These are phyloP conservation scores for Blastocystis sp. DNA, from an alignment of 352 stramenopile species.

Conservation along the genomic window DNA sequence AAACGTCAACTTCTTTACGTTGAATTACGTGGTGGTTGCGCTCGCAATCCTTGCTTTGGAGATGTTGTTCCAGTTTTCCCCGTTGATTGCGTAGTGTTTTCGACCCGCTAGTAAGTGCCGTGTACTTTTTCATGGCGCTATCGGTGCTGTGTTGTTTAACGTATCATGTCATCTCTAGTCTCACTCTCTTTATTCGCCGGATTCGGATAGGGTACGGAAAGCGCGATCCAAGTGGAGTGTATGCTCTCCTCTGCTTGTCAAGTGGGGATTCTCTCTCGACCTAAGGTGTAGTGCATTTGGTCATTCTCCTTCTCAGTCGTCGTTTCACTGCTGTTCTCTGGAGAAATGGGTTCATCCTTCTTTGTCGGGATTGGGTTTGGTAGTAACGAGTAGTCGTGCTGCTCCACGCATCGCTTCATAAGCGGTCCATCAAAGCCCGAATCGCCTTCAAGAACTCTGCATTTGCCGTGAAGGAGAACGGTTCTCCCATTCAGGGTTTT, in stretches of 20 bases:
- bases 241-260: not conserved
- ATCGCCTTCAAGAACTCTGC: constrained; percentile 30
- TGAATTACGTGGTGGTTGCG: constrained; percentile 19
- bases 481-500: not conserved
- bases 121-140: constrained; percentile 8
- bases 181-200: not conserved
- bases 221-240: not conserved
- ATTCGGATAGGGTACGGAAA: not conserved
- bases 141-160: not conserved
- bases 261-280: not conserved
- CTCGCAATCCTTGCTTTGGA: not conserved
- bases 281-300: not conserved
- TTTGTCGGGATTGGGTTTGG: not conserved
- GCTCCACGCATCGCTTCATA: not conserved
- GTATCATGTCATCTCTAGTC: not conserved
- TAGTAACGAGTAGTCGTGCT: not conserved
- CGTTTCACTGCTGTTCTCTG: not conserved
- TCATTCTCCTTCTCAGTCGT: not conserved
- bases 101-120: not conserved
- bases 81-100: not conserved
- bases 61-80: not conserved
- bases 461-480: not conserved
- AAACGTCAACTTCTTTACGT: constrained; percentile 34
- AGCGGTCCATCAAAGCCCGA: constrained; percentile 13
- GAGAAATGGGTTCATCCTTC: not conserved